Percentiles rank a stretch among this genome's conserved stretches.
phyloP scores from a whole-genome alignment of 495 filamentous ascomycete species.

The Sporormia fimetaria region DNA sequence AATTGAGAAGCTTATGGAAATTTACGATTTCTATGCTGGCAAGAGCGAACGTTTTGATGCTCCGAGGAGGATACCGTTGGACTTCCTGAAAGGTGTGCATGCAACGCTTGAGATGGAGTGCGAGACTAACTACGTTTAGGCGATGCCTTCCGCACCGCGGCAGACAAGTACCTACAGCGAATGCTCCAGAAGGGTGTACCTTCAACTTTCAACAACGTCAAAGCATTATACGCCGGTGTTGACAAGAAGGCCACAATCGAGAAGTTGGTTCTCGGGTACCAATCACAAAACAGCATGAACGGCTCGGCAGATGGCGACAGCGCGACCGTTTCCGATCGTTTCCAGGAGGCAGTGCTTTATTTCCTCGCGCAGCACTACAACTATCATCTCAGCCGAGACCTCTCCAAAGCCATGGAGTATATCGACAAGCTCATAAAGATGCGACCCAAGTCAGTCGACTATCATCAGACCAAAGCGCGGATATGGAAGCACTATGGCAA shows the following conservation, averaged over 20 bases:
- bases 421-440: constrained; percentile 75
- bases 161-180: constrained; percentile 66
- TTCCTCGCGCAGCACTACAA: constrained; percentile 97
- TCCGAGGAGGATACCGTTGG: constrained; percentile 71
- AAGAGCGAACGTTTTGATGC: constrained; percentile 78
- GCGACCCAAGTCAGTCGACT: constrained; percentile 71
- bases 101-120: not conserved
- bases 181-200: constrained; percentile 96
- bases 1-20: constrained; percentile 42
- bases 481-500: constrained; percentile 91
- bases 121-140: constrained; percentile 34
- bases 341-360: constrained; percentile 67
- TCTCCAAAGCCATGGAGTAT: constrained; percentile 66
- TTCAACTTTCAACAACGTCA: constrained; percentile 91
- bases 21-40: constrained; percentile 73
- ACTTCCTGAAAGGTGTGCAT: constrained; percentile 63
- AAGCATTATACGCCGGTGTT: constrained; percentile 69
- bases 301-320: constrained; percentile 40
- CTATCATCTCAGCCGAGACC: constrained; percentile 74
- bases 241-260: constrained; percentile 66
- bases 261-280: constrained; percentile 67
- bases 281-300: constrained; percentile 38
- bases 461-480: constrained; percentile 87
- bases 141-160: constrained; percentile 67
- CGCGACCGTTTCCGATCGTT: constrained; percentile 46